Percentiles rank a stretch among this genome's conserved stretches.
Evolutionary conservation across 345 rosid genomes (phyloP).

Genomic region (Boechera divaricarpa): DNA sequence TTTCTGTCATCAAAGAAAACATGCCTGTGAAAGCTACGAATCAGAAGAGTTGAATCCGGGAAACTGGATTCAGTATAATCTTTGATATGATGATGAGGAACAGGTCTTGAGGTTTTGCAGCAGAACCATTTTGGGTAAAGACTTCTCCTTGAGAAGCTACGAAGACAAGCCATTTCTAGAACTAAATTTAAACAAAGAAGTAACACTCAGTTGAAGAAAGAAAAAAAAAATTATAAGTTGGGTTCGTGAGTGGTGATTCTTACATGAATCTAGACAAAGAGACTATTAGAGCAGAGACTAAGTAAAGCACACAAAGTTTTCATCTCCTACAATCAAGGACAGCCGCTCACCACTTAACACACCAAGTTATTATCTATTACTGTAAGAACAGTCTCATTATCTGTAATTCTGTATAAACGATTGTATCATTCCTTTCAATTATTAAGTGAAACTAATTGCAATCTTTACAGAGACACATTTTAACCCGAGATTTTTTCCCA

Average conservation of each 20-base stretch:
- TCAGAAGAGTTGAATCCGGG: constrained; percentile 32
- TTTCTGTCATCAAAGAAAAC: constrained; percentile 33
- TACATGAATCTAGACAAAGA: neutral
- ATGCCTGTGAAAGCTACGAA: constrained; percentile 47
- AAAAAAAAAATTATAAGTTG: no score
- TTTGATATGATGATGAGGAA: constrained; percentile 27
- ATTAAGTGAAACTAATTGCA: no score
- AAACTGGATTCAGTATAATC: constrained; percentile 23
- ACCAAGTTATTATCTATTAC: no score
- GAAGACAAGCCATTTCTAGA: constrained; percentile 23
- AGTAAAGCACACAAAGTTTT: no score
- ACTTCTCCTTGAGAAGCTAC: constrained; percentile 26
- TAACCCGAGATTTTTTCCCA: neutral
- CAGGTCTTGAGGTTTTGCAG: constrained; percentile 8
- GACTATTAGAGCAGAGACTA: neutral
- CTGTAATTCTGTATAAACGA: no score
- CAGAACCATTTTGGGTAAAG: constrained; percentile 20
- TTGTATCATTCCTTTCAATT: no score
- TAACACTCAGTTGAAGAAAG: no score
- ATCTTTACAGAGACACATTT: no score
- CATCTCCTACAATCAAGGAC: no score
- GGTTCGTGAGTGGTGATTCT: neutral
- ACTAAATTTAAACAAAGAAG: no score
- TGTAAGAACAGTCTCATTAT: no score
- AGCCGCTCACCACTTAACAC: no score